These are phyloP conservation scores for Jatropha multifida DNA, from an alignment of 441 rosid species.

Conservation along the genomic window DNA sequence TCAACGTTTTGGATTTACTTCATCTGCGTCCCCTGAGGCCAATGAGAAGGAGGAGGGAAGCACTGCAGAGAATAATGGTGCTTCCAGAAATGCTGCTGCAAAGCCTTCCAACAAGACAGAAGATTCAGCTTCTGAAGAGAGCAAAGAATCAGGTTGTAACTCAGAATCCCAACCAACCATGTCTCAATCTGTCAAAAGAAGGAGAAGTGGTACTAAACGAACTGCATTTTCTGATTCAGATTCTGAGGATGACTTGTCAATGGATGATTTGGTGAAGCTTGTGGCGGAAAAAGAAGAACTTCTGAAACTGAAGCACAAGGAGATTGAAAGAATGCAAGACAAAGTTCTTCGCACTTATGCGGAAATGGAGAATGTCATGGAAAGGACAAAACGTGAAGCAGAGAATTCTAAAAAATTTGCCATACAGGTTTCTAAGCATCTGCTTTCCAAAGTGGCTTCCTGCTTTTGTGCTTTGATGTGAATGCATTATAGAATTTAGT, in stretches of 20 bases:
- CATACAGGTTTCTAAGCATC: slow-evolving; percentile 56
- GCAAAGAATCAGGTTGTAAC: slow-evolving; percentile 44
- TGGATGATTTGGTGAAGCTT: slow-evolving; percentile 73
- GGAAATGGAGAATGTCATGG: slow-evolving; percentile 90
- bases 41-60: slow-evolving; percentile 43
- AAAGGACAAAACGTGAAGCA: slow-evolving; percentile 80
- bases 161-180: slow-evolving; percentile 27
- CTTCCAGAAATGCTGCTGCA: slow-evolving; percentile 32
- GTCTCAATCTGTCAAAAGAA: slow-evolving; percentile 28
- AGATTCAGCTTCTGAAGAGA: slow-evolving; percentile 30
- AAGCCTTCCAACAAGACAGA: slow-evolving; percentile 26
- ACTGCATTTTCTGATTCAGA: slow-evolving; percentile 54
- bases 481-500: not conserved
- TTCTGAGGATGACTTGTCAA: slow-evolving; percentile 51
- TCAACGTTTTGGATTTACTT: slow-evolving; percentile 62
- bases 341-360: slow-evolving; percentile 76
- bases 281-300: slow-evolving; percentile 72
- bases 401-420: slow-evolving; percentile 88
- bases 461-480: not conserved
- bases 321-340: slow-evolving; percentile 72
- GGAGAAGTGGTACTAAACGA: slow-evolving; percentile 44
- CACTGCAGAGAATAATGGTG: slow-evolving; percentile 27
- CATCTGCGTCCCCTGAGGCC: slow-evolving; percentile 67
- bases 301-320: slow-evolving; percentile 61
- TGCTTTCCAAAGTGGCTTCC: not conserved